These are phyloP conservation scores for Dactylellina cionopaga DNA, from an alignment of 2,329 filamentous ascomycete species.

Conservation along the genomic window DNA sequence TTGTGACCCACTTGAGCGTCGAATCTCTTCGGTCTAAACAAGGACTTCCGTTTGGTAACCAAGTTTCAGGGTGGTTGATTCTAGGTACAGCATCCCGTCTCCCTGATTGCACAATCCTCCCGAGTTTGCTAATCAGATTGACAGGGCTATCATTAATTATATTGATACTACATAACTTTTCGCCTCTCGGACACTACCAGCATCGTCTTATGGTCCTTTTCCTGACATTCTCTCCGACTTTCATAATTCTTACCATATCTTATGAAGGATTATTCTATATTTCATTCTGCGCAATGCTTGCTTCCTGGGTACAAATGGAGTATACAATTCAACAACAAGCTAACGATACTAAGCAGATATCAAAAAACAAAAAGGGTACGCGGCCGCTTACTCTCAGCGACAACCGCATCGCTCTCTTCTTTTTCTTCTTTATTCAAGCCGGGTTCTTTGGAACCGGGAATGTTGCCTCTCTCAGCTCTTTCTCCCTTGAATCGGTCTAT, in stretches of 20 bases:
- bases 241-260: conserved; percentile 95
- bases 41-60: conserved; percentile 86
- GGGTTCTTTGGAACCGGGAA: conserved; percentile 98
- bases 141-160: conserved; percentile 77
- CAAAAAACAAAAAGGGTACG: conserved; percentile 39
- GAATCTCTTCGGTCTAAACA: conserved; percentile 83
- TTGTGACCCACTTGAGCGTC: conserved; percentile 88
- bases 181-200: conserved; percentile 86
- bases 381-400: conserved; percentile 78
- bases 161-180: conserved; percentile 81
- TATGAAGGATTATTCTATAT: conserved; percentile 98
- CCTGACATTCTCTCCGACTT: conserved; percentile 88
- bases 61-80: conserved; percentile 84
- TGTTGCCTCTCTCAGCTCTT: conserved; percentile 90
- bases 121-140: conserved; percentile 52
- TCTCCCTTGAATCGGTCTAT: conserved; percentile 88
- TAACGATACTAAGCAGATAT: background rate
- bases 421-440: conserved; percentile 92
- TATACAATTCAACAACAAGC: conserved; percentile 72
- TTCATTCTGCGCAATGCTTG: conserved; percentile 80
- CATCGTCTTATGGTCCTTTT: conserved; percentile 90
- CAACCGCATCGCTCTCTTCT: conserved; percentile 88
- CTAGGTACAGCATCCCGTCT: conserved; percentile 68
- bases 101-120: background rate
- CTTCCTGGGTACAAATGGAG: conserved; percentile 93